Base-by-base conservation (phyloP, 2,329 filamentous ascomycete species). In the Pseudogymnoascus sp. region DNA sequence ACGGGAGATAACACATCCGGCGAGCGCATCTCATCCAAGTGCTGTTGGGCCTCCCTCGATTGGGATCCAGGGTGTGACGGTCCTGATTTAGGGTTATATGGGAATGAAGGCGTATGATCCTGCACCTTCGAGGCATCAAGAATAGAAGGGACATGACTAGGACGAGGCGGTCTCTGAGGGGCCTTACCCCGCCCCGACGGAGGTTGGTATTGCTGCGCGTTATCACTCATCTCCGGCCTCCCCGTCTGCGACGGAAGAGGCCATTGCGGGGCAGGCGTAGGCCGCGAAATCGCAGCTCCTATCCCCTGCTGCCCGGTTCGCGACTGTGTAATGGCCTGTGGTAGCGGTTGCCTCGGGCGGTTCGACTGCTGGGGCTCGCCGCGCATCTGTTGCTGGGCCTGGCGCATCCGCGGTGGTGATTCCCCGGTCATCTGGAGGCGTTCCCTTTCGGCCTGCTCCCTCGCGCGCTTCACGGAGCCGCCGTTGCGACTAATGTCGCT, bases 91-190 rank as follows among this genome's bases (percentile, higher is more conserved):
- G 76, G 76, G 36, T 71, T 69, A 63, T 79, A 80, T 63, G 79
- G 79, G 62, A 86, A 85, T 4, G 79, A 74, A 8, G 83, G 82
- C 0, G 80, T 83, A 21, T 78, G 80, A 5, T 85, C 82, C 72
- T 86, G 82, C 13, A 84, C 70, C 64, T 76, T 79, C 40, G 83
- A 82, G 64, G 78, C 77, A 68, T 87, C 83, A 23, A 85, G 73
- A 35, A 86, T 80, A 0, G 83, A 86, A 9, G 83, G 83, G 1
- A 86, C 82, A 65, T 78, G 74, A 68, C 83, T 87, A 7, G 85
- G 84, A 38, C 85, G 79, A 10, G 83, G 83, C 9, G 85, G 85
- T 66, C 84, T 78, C 70, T 80, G 82, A 19, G 85, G 85, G 23
- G 83, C 78, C 40, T 79, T 76, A 36, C 79, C 78, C 65, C 77